These are phyloP conservation scores for Teunomyces tritomae DNA, from an alignment of 805 yeast species.

Conservation along the genomic window DNA sequence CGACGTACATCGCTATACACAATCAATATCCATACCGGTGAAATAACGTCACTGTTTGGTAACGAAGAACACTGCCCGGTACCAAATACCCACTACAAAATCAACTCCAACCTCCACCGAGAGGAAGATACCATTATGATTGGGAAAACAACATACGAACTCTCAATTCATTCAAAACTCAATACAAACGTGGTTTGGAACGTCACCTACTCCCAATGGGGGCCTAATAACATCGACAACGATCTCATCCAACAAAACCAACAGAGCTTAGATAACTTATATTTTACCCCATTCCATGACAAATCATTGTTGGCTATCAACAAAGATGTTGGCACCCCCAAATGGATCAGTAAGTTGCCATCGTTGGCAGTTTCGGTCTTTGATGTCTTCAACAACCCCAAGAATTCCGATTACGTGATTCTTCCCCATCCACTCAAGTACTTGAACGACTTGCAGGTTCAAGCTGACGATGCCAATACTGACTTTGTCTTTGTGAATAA, in stretches of 20 bases:
- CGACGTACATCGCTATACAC: constrained; percentile 73
- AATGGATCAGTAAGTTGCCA: constrained; percentile 77
- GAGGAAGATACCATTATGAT: constrained; percentile 46
- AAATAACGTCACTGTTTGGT: constrained; percentile 68
- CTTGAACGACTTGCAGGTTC: constrained; percentile 29
- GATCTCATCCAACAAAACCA: constrained; percentile 49
- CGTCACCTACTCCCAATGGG: constrained; percentile 85
- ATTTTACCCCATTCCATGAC: constrained; percentile 83
- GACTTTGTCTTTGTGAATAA: constrained; percentile 63
- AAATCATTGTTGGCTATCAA: constrained; percentile 75
- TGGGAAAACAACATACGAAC: constrained; percentile 71
- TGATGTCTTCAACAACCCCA: constrained; percentile 54
- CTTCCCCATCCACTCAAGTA: constrained; percentile 68
- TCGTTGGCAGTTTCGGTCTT: constrained; percentile 73
- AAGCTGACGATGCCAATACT: constrained; percentile 18
- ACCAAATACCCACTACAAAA: constrained; percentile 22
- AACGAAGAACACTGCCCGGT: constrained; percentile 35
- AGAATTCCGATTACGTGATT: constrained; percentile 40
- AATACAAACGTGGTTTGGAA: constrained; percentile 67
- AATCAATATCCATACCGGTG: constrained; percentile 72
- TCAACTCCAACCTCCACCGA: constrained; percentile 13
- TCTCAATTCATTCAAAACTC: constrained; percentile 72
- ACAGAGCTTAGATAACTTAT: constrained; percentile 66
- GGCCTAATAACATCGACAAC: constrained; percentile 79
- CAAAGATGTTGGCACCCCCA: constrained; percentile 62